A percentile compares a stretch with the other conserved stretches of the same genome.
Evolutionary conservation across 2,329 filamentous ascomycete genomes (phyloP).

Genomic region (Aquanectria penicillioides): DNA sequence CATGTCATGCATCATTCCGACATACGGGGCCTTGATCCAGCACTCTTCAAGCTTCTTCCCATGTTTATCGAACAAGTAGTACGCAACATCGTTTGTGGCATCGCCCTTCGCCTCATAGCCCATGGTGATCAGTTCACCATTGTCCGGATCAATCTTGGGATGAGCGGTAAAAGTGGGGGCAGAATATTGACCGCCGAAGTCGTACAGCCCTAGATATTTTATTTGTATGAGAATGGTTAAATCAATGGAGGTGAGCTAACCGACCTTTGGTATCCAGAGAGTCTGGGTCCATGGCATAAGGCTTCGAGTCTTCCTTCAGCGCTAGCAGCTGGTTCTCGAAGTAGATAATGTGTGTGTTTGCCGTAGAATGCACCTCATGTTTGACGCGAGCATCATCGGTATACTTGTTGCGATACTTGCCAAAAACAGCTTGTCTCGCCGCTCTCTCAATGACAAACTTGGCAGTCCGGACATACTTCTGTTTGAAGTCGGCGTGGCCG

Average conservation of each 20-base stretch:
- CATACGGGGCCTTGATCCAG: not conserved
- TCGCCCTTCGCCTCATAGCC: constrained; percentile 2
- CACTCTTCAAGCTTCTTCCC: constrained; percentile 5
- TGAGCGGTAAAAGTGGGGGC: not conserved
- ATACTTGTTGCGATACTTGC: not conserved
- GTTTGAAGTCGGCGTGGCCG: constrained; percentile 1
- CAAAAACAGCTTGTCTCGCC: not conserved
- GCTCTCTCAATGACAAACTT: constrained; percentile 1
- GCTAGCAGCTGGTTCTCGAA: not conserved
- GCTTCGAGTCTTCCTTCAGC: not conserved
- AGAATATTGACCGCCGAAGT: not conserved
- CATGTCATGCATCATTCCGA: constrained; percentile 3
- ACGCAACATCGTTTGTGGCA: not conserved
- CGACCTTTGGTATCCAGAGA: not conserved
- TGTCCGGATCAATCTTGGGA: constrained; percentile 2
- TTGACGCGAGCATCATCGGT: not conserved
- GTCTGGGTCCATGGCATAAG: not conserved
- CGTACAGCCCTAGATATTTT: not conserved
- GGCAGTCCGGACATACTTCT: not conserved
- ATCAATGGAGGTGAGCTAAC: not conserved
- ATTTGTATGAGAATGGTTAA: not conserved
- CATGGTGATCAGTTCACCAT: not conserved
- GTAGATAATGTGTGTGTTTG: constrained; percentile 5
- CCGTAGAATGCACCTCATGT: not conserved
- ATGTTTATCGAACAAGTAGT: constrained; percentile 6